Base-by-base conservation (phyloP, 257 asterid species). In the Agastache rugosa region DNA sequence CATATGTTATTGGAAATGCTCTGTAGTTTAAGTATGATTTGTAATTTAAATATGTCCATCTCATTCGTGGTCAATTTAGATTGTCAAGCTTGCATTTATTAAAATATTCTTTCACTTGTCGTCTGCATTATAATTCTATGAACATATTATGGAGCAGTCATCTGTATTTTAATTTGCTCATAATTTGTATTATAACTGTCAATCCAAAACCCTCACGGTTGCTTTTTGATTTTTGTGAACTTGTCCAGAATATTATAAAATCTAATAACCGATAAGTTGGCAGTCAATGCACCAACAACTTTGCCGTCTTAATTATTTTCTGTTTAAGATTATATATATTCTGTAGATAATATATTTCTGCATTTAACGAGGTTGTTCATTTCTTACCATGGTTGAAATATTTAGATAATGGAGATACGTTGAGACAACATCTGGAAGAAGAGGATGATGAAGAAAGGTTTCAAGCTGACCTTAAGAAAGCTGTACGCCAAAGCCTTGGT, bases 401-500 rank as follows among this genome's bases (percentile, higher is more conserved):
- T 70, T 78, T 67, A 84, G 93, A 86, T 75, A 83, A 70, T 75
- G 92, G 79, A 77, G 78, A 84, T 16, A 86, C 92, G 65, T 81
- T 86, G 86, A 81, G 89, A 63, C 91, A 88, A 73, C 87, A 87
- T 58, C 64, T 58, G 4, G 64, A 27, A 27, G 41, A 14, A 58
- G 41, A 88, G 31, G 97, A 91, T 22, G 96, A 86, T 60, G 97
- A 94, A 82, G 97, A 92, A 83, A 88, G 97, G 89, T 94, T 91
- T 81, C 97, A 90, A 82, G 95, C 91, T 22, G 98, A 94, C 81
- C 91, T 94, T 77, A 78, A 90, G 85, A 90, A 83, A 80, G 98
- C 98, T 68, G 93, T 90, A 27, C 92, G 75, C 78, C 95, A 90
- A 83, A 94, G 98, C 79, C 93, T 94, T 67, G 98, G 98, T 94